These are phyloP conservation scores for Trichophyton simii DNA, from an alignment of 2,329 filamentous ascomycete genomes.

Conservation along the genomic window DNA sequence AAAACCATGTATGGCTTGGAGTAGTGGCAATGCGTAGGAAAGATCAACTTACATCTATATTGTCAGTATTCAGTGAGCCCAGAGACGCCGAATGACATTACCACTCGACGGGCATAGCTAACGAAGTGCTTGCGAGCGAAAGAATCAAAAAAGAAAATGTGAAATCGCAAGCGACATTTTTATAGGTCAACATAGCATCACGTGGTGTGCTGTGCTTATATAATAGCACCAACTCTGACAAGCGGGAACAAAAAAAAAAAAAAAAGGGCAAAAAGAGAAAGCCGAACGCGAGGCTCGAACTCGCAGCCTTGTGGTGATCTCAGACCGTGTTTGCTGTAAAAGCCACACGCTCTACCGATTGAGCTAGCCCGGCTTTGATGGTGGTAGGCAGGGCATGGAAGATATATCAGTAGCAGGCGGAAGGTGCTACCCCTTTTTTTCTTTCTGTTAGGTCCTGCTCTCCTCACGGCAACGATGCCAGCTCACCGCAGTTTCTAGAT, in stretches of 20 bases:
- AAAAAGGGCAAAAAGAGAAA: conserved; percentile 10
- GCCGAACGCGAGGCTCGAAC: conserved; percentile 33
- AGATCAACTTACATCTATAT: neutral
- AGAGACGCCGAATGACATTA: too few species aligned
- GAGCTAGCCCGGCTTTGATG: conserved; percentile 37
- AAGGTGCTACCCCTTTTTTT: neutral
- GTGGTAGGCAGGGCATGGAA: neutral
- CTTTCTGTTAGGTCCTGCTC: too few species aligned
- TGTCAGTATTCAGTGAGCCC: too few species aligned
- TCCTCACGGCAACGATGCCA: too few species aligned
- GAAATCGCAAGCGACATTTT: neutral
- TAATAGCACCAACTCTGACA: neutral
- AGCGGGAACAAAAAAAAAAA: neutral
- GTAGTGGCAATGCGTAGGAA: neutral
- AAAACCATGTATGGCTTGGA: neutral
- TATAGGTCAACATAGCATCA: neutral
- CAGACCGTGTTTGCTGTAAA: conserved; percentile 4
- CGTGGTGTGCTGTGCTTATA: neutral
- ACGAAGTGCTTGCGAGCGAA: neutral
- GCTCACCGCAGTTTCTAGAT: too few species aligned
- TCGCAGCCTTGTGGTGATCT: conserved; percentile 26
- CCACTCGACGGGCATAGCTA: too few species aligned
- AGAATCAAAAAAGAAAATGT: neutral
- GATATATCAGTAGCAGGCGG: neutral
- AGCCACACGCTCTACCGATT: conserved; percentile 58